Evolutionary conservation across 164 flowering plant genomes (phyloP).

Genomic region (Platanus orientalis): DNA sequence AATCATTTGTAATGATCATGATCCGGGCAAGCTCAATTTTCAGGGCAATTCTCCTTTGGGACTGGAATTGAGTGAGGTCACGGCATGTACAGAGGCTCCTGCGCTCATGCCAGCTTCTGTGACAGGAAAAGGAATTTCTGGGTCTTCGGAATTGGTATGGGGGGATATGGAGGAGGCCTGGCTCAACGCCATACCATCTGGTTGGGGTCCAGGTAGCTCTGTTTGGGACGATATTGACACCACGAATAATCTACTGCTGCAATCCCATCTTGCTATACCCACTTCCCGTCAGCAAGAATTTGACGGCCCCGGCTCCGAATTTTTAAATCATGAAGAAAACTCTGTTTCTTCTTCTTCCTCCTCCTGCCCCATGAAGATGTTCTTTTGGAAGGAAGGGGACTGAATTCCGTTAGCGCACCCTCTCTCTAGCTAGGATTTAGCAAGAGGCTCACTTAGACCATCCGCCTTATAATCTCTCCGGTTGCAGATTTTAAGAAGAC

Average conservation of each 20-base stretch:
- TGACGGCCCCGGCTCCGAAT: slow-evolving; percentile 14
- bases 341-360: slow-evolving; percentile 16
- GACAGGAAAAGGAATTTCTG: slow-evolving; percentile 18
- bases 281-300: slow-evolving; percentile 24
- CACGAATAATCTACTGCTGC: slow-evolving; percentile 36
- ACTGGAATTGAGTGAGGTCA: slow-evolving; percentile 30
- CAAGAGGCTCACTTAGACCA: background rate
- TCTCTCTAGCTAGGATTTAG: background rate
- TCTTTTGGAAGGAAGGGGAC: slow-evolving; percentile 17
- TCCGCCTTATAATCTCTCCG: slow-evolving; percentile 2
- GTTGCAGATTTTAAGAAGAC: slow-evolving; percentile 20
- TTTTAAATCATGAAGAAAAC: slow-evolving; percentile 22
- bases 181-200: slow-evolving; percentile 63
- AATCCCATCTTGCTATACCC: slow-evolving; percentile 26
- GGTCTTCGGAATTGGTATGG: slow-evolving; percentile 52
- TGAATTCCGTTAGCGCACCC: background rate
- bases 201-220: slow-evolving; percentile 84
- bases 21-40: slow-evolving; percentile 3
- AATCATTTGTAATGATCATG: background rate
- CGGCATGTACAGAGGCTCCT: slow-evolving; percentile 21
- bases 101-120: slow-evolving; percentile 7
- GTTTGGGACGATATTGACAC: slow-evolving; percentile 80
- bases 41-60: slow-evolving; percentile 22
- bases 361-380: slow-evolving; percentile 20
- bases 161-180: slow-evolving; percentile 76